phyloP scores from a whole-genome alignment of 257 asterid species.

The Solanum clarkiae region DNA sequence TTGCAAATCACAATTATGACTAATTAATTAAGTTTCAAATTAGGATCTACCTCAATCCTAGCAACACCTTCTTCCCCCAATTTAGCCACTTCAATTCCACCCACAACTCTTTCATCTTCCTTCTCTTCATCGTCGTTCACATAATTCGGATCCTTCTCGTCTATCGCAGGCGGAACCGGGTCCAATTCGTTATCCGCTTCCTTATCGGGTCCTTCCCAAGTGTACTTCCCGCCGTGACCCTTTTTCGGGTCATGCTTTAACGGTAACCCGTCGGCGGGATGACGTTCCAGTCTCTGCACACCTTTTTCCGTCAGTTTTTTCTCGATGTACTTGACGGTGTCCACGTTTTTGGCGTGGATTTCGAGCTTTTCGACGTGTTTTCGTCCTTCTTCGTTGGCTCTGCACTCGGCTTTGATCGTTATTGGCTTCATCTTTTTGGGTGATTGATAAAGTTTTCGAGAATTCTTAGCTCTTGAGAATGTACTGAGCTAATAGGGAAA shows the following conservation, averaged over 20 bases:
- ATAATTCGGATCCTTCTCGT: constrained; percentile 54
- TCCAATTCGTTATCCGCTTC: constrained; percentile 26
- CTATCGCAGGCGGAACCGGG: constrained; percentile 30
- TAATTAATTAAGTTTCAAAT: constrained; percentile 10
- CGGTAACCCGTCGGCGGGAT: constrained; percentile 68
- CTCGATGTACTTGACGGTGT: constrained; percentile 35
- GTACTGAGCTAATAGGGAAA: too few species aligned
- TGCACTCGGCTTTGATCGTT: constrained; percentile 28
- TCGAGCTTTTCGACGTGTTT: constrained; percentile 42
- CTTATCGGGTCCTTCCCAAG: constrained; percentile 64
- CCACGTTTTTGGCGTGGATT: constrained; percentile 22
- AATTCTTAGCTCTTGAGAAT: not conserved
- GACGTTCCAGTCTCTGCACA: constrained; percentile 52
- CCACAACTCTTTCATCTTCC: constrained; percentile 17
- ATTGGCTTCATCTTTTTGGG: constrained; percentile 31
- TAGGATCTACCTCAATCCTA: constrained; percentile 37
- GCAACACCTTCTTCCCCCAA: constrained; percentile 43
- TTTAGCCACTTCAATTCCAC: constrained; percentile 46
- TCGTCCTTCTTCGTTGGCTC: constrained; percentile 29
- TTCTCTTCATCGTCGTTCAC: constrained; percentile 8
- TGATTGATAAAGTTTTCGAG: too few species aligned
- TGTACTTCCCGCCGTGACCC: constrained; percentile 70
- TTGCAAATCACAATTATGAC: not conserved
- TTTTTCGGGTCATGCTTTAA: constrained; percentile 59
- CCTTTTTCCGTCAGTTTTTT: constrained; percentile 40